Base-by-base conservation (phyloP, 2,329 filamentous ascomycete species). In the Penicillium verrucosum region DNA sequence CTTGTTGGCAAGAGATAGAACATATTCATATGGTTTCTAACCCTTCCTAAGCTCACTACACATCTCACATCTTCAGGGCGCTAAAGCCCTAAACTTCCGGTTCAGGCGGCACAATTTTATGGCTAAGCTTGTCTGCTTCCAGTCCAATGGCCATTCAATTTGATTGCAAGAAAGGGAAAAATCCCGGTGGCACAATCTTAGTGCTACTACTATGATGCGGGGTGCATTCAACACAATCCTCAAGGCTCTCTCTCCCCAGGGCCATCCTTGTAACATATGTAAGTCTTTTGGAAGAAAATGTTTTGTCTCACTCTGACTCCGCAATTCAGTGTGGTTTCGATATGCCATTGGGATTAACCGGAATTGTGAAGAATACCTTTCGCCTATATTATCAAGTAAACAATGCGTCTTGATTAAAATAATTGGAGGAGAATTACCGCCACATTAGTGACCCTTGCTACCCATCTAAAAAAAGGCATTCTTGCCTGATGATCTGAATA, bases 131-230 rank as follows among this genome's bases (percentile, higher is more conserved):
- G 30, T 25, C 14, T 47, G 16, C 2, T 11, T 12, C 5, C 14
- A 18, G 41, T 14, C 5, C 16, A 18, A 29, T 34, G 6, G 11
- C n/a, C 12, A 7, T 32, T 46, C 18, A 23, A 10, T 46, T 37
- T 53, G 54, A 57, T 59, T 54, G 18, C 9, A 12, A 18, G 32
- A 49, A 57, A 56, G 18, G 58, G 56, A 38, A 61, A 64, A 63
- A 58, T 29, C 55, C 61, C 61, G 61, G 63, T 43, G 61, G 61
- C 50, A 62, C 54, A 40, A 51, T 18, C 11, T 27, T 27, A 46
- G 16, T 14, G n/a, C 14, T 41, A n/a, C 14, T 41, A n/a, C 25
- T 3, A 25, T 32, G 14, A 14, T 40, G 36, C 25, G 47, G 47
- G 47, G 37, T 42, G 48, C 37, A 50, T 41, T n/a, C 18, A 12